Conservation (phyloP, 441 rosid genomes). For the Brassica balearica region DNA sequence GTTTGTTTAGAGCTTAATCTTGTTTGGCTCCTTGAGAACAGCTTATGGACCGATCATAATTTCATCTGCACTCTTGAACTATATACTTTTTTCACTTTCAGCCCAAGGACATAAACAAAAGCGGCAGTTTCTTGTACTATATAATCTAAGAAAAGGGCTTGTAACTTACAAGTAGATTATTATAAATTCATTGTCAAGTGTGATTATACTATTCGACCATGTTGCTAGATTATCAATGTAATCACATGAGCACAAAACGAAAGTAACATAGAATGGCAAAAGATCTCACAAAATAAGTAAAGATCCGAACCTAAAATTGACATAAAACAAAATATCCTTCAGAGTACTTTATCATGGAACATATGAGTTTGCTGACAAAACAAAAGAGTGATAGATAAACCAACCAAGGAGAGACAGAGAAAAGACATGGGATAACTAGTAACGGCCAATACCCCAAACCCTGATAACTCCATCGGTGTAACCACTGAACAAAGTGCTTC, state of each 20-base stretch:
- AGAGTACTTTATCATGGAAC: slow-evolving; percentile 13
- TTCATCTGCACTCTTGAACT: too few species aligned
- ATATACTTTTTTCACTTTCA: too few species aligned
- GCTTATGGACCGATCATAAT: too few species aligned
- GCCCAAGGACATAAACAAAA: too few species aligned
- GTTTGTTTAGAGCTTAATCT: too few species aligned
- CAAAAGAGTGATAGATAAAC: slow-evolving; percentile 17
- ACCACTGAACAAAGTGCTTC: slow-evolving; percentile 96
- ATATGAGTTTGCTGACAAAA: slow-evolving; percentile 29
- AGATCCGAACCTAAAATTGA: slow-evolving; percentile 9
- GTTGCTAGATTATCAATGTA: neutral
- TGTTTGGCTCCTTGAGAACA: too few species aligned
- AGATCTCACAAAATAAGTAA: too few species aligned
- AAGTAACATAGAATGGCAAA: too few species aligned
- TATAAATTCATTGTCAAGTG: neutral
- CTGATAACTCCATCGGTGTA: slow-evolving; percentile 96
- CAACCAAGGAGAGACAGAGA: neutral
- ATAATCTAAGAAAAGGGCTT: too few species aligned
- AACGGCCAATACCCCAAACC: slow-evolving; percentile 97
- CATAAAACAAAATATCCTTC: slow-evolving; percentile 36
- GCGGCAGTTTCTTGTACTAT: too few species aligned
- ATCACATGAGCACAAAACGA: too few species aligned
- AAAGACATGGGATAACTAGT: slow-evolving; percentile 44
- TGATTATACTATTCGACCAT: neutral
- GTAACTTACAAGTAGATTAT: too few species aligned